Conservation (phyloP, 208 protist species). For the Leishmania braziliensis region DNA sequence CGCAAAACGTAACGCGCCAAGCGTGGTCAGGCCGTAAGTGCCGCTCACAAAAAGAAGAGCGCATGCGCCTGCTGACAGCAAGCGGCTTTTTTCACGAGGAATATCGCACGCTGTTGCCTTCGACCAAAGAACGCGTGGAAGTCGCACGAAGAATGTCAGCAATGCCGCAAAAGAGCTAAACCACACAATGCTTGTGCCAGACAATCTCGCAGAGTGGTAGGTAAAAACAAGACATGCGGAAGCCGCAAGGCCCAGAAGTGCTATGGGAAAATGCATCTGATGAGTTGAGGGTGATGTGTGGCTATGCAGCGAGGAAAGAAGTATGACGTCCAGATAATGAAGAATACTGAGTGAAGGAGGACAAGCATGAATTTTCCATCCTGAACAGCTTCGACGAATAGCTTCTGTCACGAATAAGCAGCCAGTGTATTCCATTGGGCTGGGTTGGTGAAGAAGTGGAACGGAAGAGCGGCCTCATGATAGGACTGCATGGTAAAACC, state of each 20-base stretch:
- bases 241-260: constrained; percentile 3
- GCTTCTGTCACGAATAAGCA: not conserved
- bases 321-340: not conserved
- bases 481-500: no score
- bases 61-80: constrained; percentile 12
- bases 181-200: constrained; percentile 24
- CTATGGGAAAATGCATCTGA: constrained; percentile 5
- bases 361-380: not conserved
- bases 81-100: not conserved
- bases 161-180: constrained; percentile 23
- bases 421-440: not conserved
- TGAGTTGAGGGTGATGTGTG: not conserved
- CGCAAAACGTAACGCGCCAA: constrained; percentile 23
- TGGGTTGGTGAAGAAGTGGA: not conserved
- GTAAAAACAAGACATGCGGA: constrained; percentile 19
- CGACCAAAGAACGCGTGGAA: not conserved
- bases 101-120: constrained; percentile 1
- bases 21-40: constrained; percentile 19
- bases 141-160: constrained; percentile 12
- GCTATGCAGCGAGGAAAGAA: not conserved
- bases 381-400: not conserved
- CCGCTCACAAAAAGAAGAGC: constrained; percentile 15
- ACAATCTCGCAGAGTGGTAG: constrained; percentile 6
- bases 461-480: not conserved
- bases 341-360: not conserved